Percentiles rank a stretch among this genome's conserved stretches.
These are phyloP conservation scores for Pythium aphanidermatum DNA, from an alignment of 352 stramenopile genomes.

Conservation along the genomic window DNA sequence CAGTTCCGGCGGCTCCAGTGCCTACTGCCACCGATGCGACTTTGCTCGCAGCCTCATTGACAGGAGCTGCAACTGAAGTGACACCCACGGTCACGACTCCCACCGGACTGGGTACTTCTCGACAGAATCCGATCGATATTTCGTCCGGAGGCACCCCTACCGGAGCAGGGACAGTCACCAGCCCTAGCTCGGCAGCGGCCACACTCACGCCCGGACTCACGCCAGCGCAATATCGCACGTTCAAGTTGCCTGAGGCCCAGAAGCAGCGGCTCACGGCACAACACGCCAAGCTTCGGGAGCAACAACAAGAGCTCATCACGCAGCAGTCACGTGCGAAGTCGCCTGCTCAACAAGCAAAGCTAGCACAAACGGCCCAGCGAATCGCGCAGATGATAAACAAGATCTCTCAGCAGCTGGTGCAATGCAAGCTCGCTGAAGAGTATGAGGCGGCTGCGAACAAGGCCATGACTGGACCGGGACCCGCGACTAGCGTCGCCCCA, in stretches of 20 bases:
- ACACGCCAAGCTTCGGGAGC: constrained; percentile 63
- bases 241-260: constrained; percentile 56
- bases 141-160: constrained; percentile 25
- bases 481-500: not conserved
- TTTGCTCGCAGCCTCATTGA: constrained; percentile 5
- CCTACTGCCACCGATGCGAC: constrained; percentile 12
- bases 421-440: constrained; percentile 77
- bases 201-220: constrained; percentile 35
- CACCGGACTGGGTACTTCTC: constrained; percentile 20
- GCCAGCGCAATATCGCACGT: constrained; percentile 64
- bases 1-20: constrained; percentile 1
- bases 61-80: constrained; percentile 3
- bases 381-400: constrained; percentile 84
- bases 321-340: constrained; percentile 71
- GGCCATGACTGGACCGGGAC: constrained; percentile 8
- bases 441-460: constrained; percentile 49
- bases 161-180: not conserved
- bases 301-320: constrained; percentile 75
- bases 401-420: constrained; percentile 79
- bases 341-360: constrained; percentile 58
- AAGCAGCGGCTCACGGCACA: constrained; percentile 67
- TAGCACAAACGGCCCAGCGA: constrained; percentile 64
- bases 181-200: constrained; percentile 3
- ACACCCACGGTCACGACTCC: constrained; percentile 18
- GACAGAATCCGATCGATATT: constrained; percentile 48